Evolutionary conservation across 1,139 yeast species (phyloP).

Genomic region (Hyphopichia buzzinii): DNA sequence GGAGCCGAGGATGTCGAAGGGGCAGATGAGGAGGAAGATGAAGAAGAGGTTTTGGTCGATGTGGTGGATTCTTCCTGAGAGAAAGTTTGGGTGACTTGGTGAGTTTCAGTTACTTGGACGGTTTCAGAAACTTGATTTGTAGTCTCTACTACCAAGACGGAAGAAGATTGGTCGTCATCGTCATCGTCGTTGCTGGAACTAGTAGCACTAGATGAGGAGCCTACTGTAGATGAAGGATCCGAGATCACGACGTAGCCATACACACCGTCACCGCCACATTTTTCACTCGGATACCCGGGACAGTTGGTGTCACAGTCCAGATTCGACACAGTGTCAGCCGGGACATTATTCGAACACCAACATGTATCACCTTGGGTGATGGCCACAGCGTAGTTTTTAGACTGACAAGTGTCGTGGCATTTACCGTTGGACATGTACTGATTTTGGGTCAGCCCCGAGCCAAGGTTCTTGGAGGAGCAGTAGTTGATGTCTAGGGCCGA

Average conservation of each 20-base stretch:
- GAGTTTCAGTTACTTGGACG: conserved; percentile 11
- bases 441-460: conserved; percentile 18
- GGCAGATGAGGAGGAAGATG: conserved; percentile 4
- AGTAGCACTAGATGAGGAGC: conserved; percentile 11
- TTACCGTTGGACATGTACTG: conserved; percentile 52
- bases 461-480: conserved; percentile 48
- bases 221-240: conserved; percentile 18
- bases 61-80: conserved; percentile 7
- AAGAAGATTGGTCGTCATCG: conserved; percentile 1
- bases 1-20: conserved; percentile 2
- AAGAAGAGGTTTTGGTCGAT: conserved; percentile 8
- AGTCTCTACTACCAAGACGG: background rate
- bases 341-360: conserved; percentile 60
- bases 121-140: conserved; percentile 14
- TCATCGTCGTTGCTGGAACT: conserved; percentile 10
- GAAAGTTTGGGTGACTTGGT: conserved; percentile 13
- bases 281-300: conserved; percentile 44
- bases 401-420: conserved; percentile 47
- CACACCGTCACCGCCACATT: conserved; percentile 33
- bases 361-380: conserved; percentile 51
- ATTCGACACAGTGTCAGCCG: conserved; percentile 32
- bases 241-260: conserved; percentile 36
- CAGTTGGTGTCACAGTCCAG: conserved; percentile 47
- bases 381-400: conserved; percentile 51
- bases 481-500: conserved; percentile 12